These are phyloP conservation scores for Podila minutissima DNA, from an alignment of 192 early-diverging fungal genomes.

Conservation along the genomic window DNA sequence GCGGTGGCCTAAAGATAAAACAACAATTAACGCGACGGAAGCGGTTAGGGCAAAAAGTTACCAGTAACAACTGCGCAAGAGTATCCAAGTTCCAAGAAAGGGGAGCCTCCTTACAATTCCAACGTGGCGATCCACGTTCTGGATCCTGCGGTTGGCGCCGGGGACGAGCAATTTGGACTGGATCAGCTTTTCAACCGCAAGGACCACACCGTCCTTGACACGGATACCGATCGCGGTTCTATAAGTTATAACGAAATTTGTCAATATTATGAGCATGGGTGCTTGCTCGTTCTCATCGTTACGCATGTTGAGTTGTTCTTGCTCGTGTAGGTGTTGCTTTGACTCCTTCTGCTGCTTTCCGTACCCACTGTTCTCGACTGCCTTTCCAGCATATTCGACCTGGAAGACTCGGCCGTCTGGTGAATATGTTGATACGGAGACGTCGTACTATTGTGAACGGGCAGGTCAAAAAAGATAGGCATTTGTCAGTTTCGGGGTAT, in stretches of 20 bases:
- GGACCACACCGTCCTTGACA: conserved; percentile 94
- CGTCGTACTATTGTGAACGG: conserved; percentile 81
- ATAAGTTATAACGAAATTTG: not conserved
- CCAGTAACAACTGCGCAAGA: not conserved
- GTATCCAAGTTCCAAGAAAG: not conserved
- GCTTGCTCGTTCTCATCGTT: not conserved
- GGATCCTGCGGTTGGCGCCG: conserved; percentile 92
- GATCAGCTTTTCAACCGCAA: conserved; percentile 96
- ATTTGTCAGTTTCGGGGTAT: not conserved
- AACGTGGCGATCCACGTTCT: conserved; percentile 90
- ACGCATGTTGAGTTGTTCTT: not conserved
- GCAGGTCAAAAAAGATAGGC: conserved; percentile 10
- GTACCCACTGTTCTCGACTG: conserved; percentile 98
- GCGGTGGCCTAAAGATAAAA: conserved; percentile 74
- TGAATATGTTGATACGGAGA: conserved; percentile 98
- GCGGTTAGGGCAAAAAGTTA: not conserved
- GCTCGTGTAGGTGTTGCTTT: too few species aligned
- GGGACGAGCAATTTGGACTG: conserved; percentile 95
- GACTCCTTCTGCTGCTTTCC: not conserved
- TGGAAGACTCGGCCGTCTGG: conserved; percentile 99
- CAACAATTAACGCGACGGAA: not conserved
- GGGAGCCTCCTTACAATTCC: conserved; percentile 75
- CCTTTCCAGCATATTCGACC: conserved; percentile 98
- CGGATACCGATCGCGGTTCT: conserved; percentile 95
- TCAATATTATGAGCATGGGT: conserved; percentile 1